Conservation (phyloP, 2,329 filamentous ascomycete genomes). For the Botrytis fabae region DNA sequence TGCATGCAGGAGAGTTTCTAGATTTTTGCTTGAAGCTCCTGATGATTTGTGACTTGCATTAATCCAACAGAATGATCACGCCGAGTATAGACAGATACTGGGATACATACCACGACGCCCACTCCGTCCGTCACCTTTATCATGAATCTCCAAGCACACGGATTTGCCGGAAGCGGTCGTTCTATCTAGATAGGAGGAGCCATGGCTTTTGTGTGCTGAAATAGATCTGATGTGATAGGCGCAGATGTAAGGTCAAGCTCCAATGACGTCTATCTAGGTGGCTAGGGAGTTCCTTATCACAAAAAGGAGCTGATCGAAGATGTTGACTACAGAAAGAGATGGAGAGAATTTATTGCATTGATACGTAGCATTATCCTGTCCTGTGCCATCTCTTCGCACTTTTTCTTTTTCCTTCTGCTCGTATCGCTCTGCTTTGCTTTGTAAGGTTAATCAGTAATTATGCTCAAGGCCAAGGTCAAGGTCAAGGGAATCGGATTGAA, state of each 20-base stretch:
- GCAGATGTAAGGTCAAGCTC: neutral
- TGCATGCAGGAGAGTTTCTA: slow-evolving; percentile 1
- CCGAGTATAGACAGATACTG: neutral
- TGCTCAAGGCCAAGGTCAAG: neutral
- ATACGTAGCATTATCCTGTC: neutral
- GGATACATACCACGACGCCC: neutral
- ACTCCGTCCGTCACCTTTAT: neutral
- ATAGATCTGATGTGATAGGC: neutral
- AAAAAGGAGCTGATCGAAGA: no score
- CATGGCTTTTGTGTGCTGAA: neutral
- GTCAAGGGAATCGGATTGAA: neutral
- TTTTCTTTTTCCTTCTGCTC: neutral
- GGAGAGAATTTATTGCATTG: neutral
- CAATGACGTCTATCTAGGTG: neutral
- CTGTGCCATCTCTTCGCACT: neutral
- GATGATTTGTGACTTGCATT: neutral
- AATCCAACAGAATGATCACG: neutral
- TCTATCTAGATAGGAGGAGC: no score
- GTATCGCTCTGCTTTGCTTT: neutral
- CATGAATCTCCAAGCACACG: neutral
- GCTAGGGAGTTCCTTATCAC: neutral
- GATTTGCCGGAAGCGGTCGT: neutral
- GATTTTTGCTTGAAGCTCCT: neutral
- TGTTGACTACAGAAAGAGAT: neutral
- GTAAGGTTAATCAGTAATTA: slow-evolving; percentile 7